Evolutionary conservation across 1,284 basidiomycete species (phyloP).

Genomic region (Sanghuangporus weigelae): DNA sequence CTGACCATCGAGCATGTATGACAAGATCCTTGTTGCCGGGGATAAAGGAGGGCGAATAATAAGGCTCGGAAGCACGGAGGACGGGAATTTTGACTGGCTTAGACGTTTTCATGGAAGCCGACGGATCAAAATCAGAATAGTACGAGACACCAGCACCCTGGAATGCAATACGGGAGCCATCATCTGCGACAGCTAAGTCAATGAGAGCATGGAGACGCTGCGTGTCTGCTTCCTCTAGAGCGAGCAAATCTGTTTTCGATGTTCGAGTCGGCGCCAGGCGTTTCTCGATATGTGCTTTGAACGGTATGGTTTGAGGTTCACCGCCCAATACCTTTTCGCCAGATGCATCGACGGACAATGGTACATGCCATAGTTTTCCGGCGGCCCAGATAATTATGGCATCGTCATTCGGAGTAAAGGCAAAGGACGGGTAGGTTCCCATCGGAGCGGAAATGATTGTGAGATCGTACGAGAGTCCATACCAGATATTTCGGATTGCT

Average conservation of each 20-base stretch:
- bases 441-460: slow-evolving; percentile 60
- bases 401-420: slow-evolving; percentile 56
- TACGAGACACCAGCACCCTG: slow-evolving; percentile 51
- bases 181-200: slow-evolving; percentile 49
- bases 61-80: slow-evolving; percentile 41
- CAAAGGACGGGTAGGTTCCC: slow-evolving; percentile 71
- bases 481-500: slow-evolving; percentile 58
- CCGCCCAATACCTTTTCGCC: slow-evolving; percentile 44
- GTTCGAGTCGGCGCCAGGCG: slow-evolving; percentile 54
- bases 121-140: slow-evolving; percentile 37
- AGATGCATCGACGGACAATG: slow-evolving; percentile 41
- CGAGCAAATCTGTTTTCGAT: slow-evolving; percentile 41
- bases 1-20: slow-evolving; percentile 64
- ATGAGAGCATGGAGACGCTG: slow-evolving; percentile 57
- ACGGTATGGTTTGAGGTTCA: slow-evolving; percentile 45
- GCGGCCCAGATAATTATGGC: slow-evolving; percentile 69
- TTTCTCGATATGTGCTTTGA: slow-evolving; percentile 57
- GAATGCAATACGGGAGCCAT: slow-evolving; percentile 48
- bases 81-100: slow-evolving; percentile 41
- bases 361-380: slow-evolving; percentile 59
- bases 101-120: slow-evolving; percentile 15
- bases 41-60: slow-evolving; percentile 67
- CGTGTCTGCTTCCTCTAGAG: slow-evolving; percentile 46
- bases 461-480: slow-evolving; percentile 63
- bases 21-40: slow-evolving; percentile 43